Percentiles rank a stretch among this genome's conserved stretches.
Evolutionary conservation across 352 stramenopile species (phyloP).

Genomic region (Blastocystis sp.): DNA sequence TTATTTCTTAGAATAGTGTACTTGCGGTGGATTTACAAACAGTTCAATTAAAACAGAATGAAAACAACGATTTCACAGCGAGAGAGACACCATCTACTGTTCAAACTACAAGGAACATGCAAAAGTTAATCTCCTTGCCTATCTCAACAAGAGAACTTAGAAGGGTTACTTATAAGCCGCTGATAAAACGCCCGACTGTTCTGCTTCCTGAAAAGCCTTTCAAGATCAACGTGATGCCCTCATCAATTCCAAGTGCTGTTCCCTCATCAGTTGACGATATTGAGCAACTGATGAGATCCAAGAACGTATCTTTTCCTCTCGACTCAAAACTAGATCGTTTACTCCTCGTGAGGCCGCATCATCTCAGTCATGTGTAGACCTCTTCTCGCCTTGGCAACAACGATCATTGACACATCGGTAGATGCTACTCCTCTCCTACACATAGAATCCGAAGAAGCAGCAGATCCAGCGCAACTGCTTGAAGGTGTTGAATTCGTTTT

Average conservation of each 20-base stretch:
- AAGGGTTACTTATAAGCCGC: no score
- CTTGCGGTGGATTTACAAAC: no score
- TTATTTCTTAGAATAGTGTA: no score
- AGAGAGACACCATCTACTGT: no score
- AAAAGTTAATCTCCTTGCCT: no score
- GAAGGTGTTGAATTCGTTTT: conserved; percentile 26
- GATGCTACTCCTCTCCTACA: neutral
- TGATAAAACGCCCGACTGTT: neutral
- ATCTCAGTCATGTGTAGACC: neutral
- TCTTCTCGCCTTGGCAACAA: conserved; percentile 10
- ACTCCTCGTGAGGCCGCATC: neutral
- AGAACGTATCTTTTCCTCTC: neutral
- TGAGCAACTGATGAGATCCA: neutral
- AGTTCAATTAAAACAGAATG: no score
- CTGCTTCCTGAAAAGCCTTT: neutral
- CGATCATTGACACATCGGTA: neutral
- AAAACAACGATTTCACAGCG: no score
- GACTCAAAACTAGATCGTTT: neutral
- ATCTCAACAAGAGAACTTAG: no score
- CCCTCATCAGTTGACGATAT: neutral
- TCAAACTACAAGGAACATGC: no score
- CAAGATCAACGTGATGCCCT: neutral
- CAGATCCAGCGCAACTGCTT: conserved; percentile 1
- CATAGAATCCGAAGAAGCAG: neutral
- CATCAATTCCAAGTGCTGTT: neutral